These are phyloP conservation scores for Catunica adiposa DNA, from an alignment of 2,329 filamentous ascomycete genomes.

Conservation along the genomic window DNA sequence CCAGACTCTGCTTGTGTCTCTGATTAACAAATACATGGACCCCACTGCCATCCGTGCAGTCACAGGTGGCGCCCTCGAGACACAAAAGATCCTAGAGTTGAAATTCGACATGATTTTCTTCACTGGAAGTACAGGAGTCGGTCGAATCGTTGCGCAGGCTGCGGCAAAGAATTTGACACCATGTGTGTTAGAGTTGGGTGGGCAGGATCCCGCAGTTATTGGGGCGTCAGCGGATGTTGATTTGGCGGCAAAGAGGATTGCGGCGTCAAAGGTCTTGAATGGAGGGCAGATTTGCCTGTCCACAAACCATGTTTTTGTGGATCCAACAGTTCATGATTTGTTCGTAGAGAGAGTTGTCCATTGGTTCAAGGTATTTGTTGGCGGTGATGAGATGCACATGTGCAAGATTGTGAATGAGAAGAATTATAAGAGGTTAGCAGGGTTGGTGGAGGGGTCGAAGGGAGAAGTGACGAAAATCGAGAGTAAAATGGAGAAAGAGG, in stretches of 20 bases:
- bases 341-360: slow-evolving; percentile 22
- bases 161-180: slow-evolving; percentile 31
- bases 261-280: slow-evolving; percentile 26
- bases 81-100: slow-evolving; percentile 22
- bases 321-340: slow-evolving; percentile 24
- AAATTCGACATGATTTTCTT: slow-evolving; percentile 31
- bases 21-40: slow-evolving; percentile 29
- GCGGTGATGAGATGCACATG: slow-evolving; percentile 18
- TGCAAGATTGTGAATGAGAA: slow-evolving; percentile 26
- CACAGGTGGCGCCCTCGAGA: slow-evolving; percentile 23
- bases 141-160: slow-evolving; percentile 23
- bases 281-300: slow-evolving; percentile 22
- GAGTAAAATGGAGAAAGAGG: slow-evolving; percentile 19
- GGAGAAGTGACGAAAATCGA: slow-evolving; percentile 20
- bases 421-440: slow-evolving; percentile 26
- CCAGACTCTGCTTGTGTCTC: slow-evolving; percentile 24
- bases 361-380: slow-evolving; percentile 21
- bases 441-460: slow-evolving; percentile 22
- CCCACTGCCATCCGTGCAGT: slow-evolving; percentile 22
- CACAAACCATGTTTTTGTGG: slow-evolving; percentile 29
- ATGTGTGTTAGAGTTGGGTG: slow-evolving; percentile 28
- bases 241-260: slow-evolving; percentile 27
- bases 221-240: slow-evolving; percentile 25
- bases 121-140: slow-evolving; percentile 26
- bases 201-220: slow-evolving; percentile 29